Evolutionary conservation across 208 protist species (phyloP), one percentile per base, ranked within the genome.

Genomic region (Acanthamoeba healyi): DNA sequence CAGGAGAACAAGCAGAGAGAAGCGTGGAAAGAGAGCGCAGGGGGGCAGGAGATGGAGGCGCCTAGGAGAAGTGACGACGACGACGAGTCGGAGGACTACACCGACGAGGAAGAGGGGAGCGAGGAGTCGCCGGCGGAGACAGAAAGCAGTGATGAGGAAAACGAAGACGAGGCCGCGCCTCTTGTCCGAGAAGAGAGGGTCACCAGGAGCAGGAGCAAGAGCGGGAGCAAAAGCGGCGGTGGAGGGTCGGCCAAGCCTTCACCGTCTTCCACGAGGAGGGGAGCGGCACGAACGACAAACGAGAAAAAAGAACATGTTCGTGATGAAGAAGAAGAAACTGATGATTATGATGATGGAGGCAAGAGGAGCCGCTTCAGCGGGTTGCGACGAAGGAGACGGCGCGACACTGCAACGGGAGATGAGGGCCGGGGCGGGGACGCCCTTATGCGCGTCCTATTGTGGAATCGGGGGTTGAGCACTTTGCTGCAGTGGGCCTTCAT

Each of bases 401-500:
- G 5, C 1, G 32, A n/a, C 6, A 9, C 7, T 19, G 24, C 22
- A 32, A 22, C 12, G 54, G 63, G 26, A 19, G 63, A 9, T 1
- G 63, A 32, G 34, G 63, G 7, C 63, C 2, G 63, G 9, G 22
- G n/a, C 63, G 63, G n/a, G 15, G 67, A 79, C 29, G 67, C 67
- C 7, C n/a, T 79, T 3, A 44, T 36, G 67, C 67, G 67, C 5
- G 34, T 79, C 10, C 67, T 79, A 17, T n/a, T 79, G 67, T 79
- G 67, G 67, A 79, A 79, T 22, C 67, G 67, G 36, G 38, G 38
- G 9, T 36, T 79, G 34, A 79, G 19, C 34, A 6, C 15, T 29
- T n/a, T 79, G 67, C 38, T 88, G 46, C 79, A 88, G 79, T 63
- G 79, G 79, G 79, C 42, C 0, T 88, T 88, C 32, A 34, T 88